Base-by-base conservation (phyloP, 208 protist genomes). In the Trypanosoma mega region DNA sequence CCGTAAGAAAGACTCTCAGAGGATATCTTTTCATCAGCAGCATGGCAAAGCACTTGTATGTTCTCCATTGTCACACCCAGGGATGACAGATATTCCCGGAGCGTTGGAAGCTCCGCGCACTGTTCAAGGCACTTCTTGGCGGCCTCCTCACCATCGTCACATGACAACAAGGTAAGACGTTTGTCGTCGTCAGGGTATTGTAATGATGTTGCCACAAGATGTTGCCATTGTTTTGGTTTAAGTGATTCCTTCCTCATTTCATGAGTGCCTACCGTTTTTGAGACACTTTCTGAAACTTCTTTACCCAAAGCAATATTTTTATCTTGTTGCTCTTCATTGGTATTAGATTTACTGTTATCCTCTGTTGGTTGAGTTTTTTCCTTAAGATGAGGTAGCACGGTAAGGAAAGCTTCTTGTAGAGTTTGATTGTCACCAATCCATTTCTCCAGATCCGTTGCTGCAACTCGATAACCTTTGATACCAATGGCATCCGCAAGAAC, bases 41-140 rank as follows among this genome's bases (percentile, higher is more conserved):
- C 65, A 20, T 83, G 79, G 68, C 81, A 92, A 72, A 92, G 78
- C 48, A 87, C 78, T 55, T 81, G 77, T 55, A 92, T 71, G 41
- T 85, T 63, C 18, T 68, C 47, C 27, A n/a, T 41, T 16, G 68
- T 24, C 29, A 87, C 59, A 9, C 79, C 77, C 21, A 57, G 51
- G 16, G 30, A 44, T 20, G 53, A 30, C 52, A 92, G 54, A 61
- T 80, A 78, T 31, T 56, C 57, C 1, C 70, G 55, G 46, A 92
- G 57, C 27, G 85, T 92, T 9, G 58, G 72, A 23, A 87, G 44
- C 39, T 70, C 39, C 2, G 68, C 64, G 14, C 43, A 53, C 3
- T 45, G 36, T 30, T 45, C 49, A 6, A 75, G 55, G 46, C 68
- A 20, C 1, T 41, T 36, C 26, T 24, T 41, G 29, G 50, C 68